phyloP scores from a whole-genome alignment of 306 rosid genomes.

The Glycine tomentella region DNA sequence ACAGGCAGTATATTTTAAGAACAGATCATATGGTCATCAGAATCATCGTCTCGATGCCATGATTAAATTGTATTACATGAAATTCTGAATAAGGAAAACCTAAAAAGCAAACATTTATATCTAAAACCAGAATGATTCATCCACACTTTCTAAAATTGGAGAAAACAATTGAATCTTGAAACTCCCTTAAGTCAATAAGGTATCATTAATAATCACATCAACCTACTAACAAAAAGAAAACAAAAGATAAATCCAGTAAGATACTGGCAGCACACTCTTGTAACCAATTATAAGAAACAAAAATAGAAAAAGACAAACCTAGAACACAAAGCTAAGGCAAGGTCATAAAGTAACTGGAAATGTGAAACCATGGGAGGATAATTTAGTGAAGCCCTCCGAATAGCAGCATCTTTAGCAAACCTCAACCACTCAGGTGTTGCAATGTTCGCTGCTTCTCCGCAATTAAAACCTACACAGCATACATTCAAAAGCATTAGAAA shows the following conservation, averaged over 20 bases:
- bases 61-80: neutral
- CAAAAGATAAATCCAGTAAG: slow-evolving; percentile 22
- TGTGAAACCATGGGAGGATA: slow-evolving; percentile 99
- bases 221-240: slow-evolving; percentile 30
- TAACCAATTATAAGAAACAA: slow-evolving; percentile 41
- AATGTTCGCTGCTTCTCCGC: slow-evolving; percentile 98
- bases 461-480: slow-evolving; percentile 80
- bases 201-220: slow-evolving; percentile 22
- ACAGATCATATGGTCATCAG: slow-evolving; percentile 32
- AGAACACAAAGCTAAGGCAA: slow-evolving; percentile 86
- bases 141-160: slow-evolving; percentile 24
- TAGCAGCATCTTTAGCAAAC: slow-evolving; percentile 97
- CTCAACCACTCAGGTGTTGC: slow-evolving; percentile 99
- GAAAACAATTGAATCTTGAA: slow-evolving; percentile 13
- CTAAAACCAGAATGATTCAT: slow-evolving; percentile 30
- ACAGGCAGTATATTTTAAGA: slow-evolving; percentile 29
- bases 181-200: slow-evolving; percentile 9
- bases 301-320: slow-evolving; percentile 67
- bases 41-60: neutral
- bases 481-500: slow-evolving; percentile 46
- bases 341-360: slow-evolving; percentile 98
- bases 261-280: slow-evolving; percentile 28
- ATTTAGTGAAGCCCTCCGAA: slow-evolving; percentile 96
- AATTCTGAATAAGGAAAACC: slow-evolving; percentile 1
- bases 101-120: neutral